Base-by-base conservation (phyloP, 768 basidiomycete species). In the Exsudoporus frostii region DNA sequence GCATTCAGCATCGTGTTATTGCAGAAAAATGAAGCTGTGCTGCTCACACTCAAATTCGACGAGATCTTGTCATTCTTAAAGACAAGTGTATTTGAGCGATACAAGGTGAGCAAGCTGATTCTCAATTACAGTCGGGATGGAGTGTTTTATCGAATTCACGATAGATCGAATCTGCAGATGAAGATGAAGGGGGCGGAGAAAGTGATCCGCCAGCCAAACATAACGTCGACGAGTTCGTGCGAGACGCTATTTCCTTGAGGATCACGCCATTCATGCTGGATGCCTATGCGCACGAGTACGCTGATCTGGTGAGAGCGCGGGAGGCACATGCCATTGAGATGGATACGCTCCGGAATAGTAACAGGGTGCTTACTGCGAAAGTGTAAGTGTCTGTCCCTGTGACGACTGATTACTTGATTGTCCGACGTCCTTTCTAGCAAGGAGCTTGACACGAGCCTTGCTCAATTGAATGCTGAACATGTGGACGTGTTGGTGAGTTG, bases 231-330 rank as follows among this genome's bases (percentile, higher is more conserved):
- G 83, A 85, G 40, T 95, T 98, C 68, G 88, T 98, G 5, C 79
- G 83, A 51, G 94, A 98, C 63, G 89, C 95, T 8, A 83, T 91
- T 53, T 83, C 84, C 20, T 72, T 97, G 61, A 80, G 81, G 56
- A 92, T 99, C 58, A 97, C 95, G 5, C 92, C 97, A 0, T 95
- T 98, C 72, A 93, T 95, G 92, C 77, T 98, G 37, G 96, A 98
- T 64, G 79, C 83, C 19, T 96, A 91, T 66, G 82, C 86, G 30
- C 88, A 85, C 49, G 94, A 97, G 72, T 96, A 93, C 65, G 84
- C 90, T 57, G 94, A 96, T 53, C 71, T 85, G 49, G 73, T 90
- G 53, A 81, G 85, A 22, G 80, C 80, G 46, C 85, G 83, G 33
- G 92, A 94, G 54, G 88, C 89, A 53, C 92, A 96, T 71, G 85